Evolutionary conservation across 768 basidiomycete species (phyloP), one percentile per base, ranked within the genome.

Genomic region (Kwoniella shandongensis): DNA sequence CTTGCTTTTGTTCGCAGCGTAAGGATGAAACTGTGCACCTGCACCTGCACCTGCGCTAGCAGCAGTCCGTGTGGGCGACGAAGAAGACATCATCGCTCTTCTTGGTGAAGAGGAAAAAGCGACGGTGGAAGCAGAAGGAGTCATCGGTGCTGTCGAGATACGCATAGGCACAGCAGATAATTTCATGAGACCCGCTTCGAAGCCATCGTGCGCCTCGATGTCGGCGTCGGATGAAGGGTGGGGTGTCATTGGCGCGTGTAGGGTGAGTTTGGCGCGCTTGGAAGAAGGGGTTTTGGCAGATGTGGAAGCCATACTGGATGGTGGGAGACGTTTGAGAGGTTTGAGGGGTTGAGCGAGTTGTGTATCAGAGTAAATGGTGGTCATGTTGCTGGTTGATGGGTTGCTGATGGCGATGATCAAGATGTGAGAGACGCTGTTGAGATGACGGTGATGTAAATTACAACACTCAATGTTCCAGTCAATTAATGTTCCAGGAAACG

Each of bases 71-170:
- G 53, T 49, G n/a, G 56, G 42, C 10, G 68, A 60, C 6, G 67
- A 63, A 11, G 64, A 63, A 13, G 61, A 51, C 30, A 49, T 32
- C 18, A 32, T n/a, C 26, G 30, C 42, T 36, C 61, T 49, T 23
- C 48, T 49, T 11, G 70, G 70, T 1, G 69, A 71, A 13, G 70
- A 72, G 7, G 65, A 69, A n/a, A 47, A 60, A 1, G 70, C 70
- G 7, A 69, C 67, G 40, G 70, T 72, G 11, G 67, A 69, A 1
- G 70, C 65, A 6, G 65, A 63, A 4, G 70, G 70, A 7, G 70
- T 71, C 44, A 71, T 44, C 23, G 57, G 60, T 35, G 46, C 54
- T 15, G 29, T 30, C 3, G 52, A 55, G 22, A 57, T 15, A 20
- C 57, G 48, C 8, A 35, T 3, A n/a, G 64, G 69, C 2, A 67